Conservation (phyloP, 2,329 filamentous ascomycete species). For the Verruconis gallopava region DNA sequence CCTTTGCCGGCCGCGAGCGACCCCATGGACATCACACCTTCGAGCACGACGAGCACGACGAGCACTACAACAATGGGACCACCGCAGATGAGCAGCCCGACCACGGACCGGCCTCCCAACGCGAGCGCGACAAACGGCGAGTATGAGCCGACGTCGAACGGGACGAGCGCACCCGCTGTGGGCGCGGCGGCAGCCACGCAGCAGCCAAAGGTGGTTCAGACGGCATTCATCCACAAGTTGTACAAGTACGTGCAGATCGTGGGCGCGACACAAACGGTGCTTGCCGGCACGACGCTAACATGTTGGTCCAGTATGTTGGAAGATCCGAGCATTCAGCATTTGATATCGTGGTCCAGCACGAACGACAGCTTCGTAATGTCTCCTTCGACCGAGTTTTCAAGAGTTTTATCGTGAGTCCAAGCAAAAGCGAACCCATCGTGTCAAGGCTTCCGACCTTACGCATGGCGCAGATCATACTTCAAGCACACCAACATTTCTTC, state of each 20-base stretch:
- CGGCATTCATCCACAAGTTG: slow-evolving; percentile 96
- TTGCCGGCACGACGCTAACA: slow-evolving; percentile 1
- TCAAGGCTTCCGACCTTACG: too few species aligned
- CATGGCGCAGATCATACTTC: slow-evolving; percentile 96
- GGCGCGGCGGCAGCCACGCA: slow-evolving; percentile 62
- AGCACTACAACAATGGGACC: slow-evolving; percentile 31
- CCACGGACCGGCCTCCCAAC: slow-evolving; percentile 21
- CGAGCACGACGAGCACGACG: slow-evolving; percentile 21
- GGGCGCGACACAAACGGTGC: not conserved
- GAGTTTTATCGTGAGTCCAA: slow-evolving; percentile 80
- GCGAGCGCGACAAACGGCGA: slow-evolving; percentile 30
- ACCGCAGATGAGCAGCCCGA: slow-evolving; percentile 19
- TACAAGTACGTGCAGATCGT: slow-evolving; percentile 68
- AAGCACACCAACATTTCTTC: slow-evolving; percentile 99
- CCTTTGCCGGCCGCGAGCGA: slow-evolving; percentile 29
- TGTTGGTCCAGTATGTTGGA: slow-evolving; percentile 75
- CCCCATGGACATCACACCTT: slow-evolving; percentile 43
- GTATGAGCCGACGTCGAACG: slow-evolving; percentile 22
- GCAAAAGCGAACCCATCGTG: too few species aligned
- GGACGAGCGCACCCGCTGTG: slow-evolving; percentile 32
- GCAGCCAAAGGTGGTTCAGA: slow-evolving; percentile 95
- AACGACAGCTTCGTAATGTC: slow-evolving; percentile 99
- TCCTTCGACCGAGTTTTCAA: slow-evolving; percentile 91
- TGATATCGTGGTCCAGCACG: slow-evolving; percentile 90
- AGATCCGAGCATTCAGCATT: slow-evolving; percentile 79